Evolutionary conservation across 2,329 filamentous ascomycete species (phyloP), one percentile per base, ranked within the genome.

Genomic region (Aureobasidium sp.): DNA sequence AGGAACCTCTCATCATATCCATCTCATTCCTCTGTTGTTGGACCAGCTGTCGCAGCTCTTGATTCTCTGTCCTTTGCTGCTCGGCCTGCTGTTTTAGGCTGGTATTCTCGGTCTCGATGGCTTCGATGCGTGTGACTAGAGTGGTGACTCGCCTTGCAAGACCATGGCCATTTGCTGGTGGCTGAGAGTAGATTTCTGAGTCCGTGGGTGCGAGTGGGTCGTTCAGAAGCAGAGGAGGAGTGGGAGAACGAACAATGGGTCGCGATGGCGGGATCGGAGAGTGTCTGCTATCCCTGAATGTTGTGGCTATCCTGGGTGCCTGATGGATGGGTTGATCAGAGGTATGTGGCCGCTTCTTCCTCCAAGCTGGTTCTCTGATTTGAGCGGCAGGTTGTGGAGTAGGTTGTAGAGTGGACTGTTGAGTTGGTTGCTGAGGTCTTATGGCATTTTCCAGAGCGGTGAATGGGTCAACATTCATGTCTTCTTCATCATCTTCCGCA

Each of bases 21-120:
- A 57, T 57, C 30, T 57, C 53, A 7, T 25, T 36, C 36, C 53
- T 44, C n/a, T 57, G 53, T 36, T 57, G 53, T 29, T 57, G 53
- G 5, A 57, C 39, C 30, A 57, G 30, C 34, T 57, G 53, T 11
- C 53, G 39, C 6, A 57, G 41, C 5, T 57, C 53, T 21, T 34
- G 21, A 32, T 42, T 41, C 3, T 57, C 53, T 1, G n/a, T 27
- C 21, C 30, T 29, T 27, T 57, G 53, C 16, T 57, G 53, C 1
- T 57, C 53, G 10, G 29, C 41, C n/a, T 44, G 39, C 29, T 57
- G 53, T 5, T 45, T 57, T 25, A 57, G 39, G 15, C 29, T 30
- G 4, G n/a, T 30, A 7, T 57, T 57, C 5, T 57, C 53, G 2
- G 53, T 21, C 30, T 57, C 53, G 13, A 57, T 16, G 27, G 29